These are phyloP conservation scores for Neoboletus magnificus DNA, from an alignment of 768 basidiomycete species.

Conservation along the genomic window DNA sequence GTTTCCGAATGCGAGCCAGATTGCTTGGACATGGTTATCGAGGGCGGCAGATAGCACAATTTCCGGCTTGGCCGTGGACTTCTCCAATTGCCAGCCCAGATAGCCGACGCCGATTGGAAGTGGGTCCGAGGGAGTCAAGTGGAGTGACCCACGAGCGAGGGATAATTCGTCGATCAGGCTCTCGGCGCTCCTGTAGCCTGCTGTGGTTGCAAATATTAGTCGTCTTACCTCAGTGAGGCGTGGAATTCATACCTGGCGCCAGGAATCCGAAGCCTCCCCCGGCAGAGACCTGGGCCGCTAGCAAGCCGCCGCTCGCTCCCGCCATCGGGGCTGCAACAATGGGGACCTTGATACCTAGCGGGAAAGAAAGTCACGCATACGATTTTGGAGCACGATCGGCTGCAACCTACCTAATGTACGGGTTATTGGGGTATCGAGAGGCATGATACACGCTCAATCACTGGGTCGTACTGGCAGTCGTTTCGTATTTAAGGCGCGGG, in stretches of 20 bases:
- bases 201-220: conserved; percentile 4
- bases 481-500: background rate
- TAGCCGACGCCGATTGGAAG: conserved; percentile 73
- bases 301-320: conserved; percentile 57
- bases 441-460: conserved; percentile 12
- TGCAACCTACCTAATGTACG: conserved; percentile 45
- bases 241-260: conserved; percentile 46
- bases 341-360: conserved; percentile 53
- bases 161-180: conserved; percentile 49
- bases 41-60: conserved; percentile 49
- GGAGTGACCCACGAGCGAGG: conserved; percentile 47
- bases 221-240: background rate
- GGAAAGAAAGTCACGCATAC: background rate
- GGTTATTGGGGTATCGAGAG: conserved; percentile 42
- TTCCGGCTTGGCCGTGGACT: conserved; percentile 36
- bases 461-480: background rate
- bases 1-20: conserved; percentile 76
- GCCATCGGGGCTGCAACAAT: conserved; percentile 70
- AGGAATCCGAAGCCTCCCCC: conserved; percentile 79
- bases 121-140: conserved; percentile 27
- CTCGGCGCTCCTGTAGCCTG: conserved; percentile 48
- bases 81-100: conserved; percentile 68
- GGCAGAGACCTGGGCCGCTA: conserved; percentile 59
- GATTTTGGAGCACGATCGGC: background rate
- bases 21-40: conserved; percentile 52